Base-by-base conservation (phyloP, 2,329 filamentous ascomycete genomes). In the Aureobasidium leucospermi region DNA sequence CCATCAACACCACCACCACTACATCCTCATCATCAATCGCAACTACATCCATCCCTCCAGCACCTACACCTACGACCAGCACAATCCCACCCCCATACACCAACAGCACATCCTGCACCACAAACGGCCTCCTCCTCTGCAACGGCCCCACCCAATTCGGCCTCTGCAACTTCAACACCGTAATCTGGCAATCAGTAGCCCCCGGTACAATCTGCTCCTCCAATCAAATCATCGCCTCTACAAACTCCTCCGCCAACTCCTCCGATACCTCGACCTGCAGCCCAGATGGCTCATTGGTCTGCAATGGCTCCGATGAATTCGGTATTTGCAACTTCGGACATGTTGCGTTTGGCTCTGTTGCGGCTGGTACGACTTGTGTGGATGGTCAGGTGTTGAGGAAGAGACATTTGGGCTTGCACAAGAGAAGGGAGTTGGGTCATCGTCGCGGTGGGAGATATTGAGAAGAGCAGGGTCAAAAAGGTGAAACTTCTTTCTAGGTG, bases 251-350 rank as follows among this genome's bases (percentile, higher is more conserved):
- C 39, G 8, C 43, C 16, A 10, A 8, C 62, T n/a, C 58, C 64
- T 28, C 66, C 39, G 10, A 61, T 64, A 23, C 66, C 29, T 16
- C 59, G 16, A 23, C 62, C 28, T 75, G 74, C 66, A 66, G 70
- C 32, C 63, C 64, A 15, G 67, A 75, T 39, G 75, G 74, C 57
- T 70, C 70, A 0, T 29, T 73, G 0, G 62, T 69, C 60, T 78
- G 76, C 69, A 75, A 75, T 51, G 72, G 74, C 41, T 41, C 68
- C 6, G 56, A 59, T 15, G 66, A 75, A 57, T 79, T 76, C 52
- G 76, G 75, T 36, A 66, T 78, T 52, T 76, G 74, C 69, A 72
- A 76, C 65, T 67, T 73, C 56, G 76, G 76, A 59, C 61, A 65
- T 4, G 70, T 76, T 4, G 65, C 74, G 28, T 76, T 68, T 67